Evolutionary conservation across 1,139 yeast species (phyloP).

Genomic region (Yamadazyma taylorii): DNA sequence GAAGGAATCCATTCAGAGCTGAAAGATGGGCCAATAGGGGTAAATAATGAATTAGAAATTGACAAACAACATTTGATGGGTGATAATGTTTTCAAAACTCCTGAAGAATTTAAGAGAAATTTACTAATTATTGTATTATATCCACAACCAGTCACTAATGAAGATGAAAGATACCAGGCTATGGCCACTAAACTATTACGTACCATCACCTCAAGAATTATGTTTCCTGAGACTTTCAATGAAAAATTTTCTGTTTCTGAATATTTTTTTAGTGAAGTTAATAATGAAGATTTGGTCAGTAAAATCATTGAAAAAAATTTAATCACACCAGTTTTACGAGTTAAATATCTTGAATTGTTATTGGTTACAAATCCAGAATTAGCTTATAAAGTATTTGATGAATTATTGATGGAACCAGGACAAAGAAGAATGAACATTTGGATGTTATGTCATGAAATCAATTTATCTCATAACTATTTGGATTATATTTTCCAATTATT

Average conservation of each 20-base stretch:
- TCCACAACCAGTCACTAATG: not conserved
- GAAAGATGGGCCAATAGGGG: conserved; percentile 62
- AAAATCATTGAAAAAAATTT: conserved; percentile 15
- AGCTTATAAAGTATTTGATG: conserved; percentile 60
- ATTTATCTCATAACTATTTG: conserved; percentile 48
- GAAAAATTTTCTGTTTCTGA: not conserved
- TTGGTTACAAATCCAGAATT: conserved; percentile 39
- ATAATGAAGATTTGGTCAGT: conserved; percentile 16
- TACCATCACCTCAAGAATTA: not conserved
- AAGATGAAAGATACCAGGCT: not conserved
- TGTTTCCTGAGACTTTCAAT: not conserved
- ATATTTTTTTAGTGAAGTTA: conserved; percentile 22
- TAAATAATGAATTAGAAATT: conserved; percentile 30
- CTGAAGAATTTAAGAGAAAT: not conserved
- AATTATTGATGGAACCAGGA: conserved; percentile 65
- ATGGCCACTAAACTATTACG: not conserved
- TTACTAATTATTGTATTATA: not conserved
- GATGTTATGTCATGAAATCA: conserved; percentile 62
- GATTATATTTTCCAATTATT: conserved; percentile 64
- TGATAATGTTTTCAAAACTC: too few species aligned
- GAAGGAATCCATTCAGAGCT: conserved; percentile 9
- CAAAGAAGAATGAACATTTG: conserved; percentile 63
- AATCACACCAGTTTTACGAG: conserved; percentile 44
- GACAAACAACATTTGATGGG: not conserved
- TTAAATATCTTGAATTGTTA: conserved; percentile 39